Evolutionary conservation across 306 rosid genomes (phyloP).

Genomic region (Oemleria cerasiformis): DNA sequence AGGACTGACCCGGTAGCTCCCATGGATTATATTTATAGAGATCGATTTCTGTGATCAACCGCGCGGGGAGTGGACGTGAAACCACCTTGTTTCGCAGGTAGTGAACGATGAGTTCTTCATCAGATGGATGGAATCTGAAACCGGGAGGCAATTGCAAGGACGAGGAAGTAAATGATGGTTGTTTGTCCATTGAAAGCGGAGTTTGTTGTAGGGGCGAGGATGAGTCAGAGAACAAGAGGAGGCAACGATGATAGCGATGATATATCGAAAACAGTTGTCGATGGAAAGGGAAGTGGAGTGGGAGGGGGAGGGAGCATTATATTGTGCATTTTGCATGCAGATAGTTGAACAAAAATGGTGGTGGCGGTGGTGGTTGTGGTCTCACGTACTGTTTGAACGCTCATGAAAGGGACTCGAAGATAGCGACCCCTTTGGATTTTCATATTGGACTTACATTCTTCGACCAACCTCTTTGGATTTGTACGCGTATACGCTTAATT

Average conservation of each 20-base stretch:
- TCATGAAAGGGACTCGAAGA: constrained; percentile 24
- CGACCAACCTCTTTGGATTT: constrained; percentile 19
- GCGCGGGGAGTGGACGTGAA: constrained; percentile 67
- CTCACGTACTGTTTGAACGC: constrained; percentile 35
- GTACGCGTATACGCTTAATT: too few species aligned
- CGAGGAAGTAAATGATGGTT: background rate
- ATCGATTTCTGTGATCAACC: constrained; percentile 61
- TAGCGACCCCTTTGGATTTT: constrained; percentile 38
- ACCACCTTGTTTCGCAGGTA: constrained; percentile 56
- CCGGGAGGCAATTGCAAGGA: constrained; percentile 63
- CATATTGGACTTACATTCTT: constrained; percentile 16
- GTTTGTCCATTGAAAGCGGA: constrained; percentile 42
- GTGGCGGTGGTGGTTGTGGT: background rate
- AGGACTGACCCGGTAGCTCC: constrained; percentile 71
- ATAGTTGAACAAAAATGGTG: constrained; percentile 22
- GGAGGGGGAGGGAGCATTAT: constrained; percentile 16
- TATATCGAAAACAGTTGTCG: constrained; percentile 20
- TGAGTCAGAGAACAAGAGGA: constrained; percentile 23
- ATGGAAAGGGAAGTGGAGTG: constrained; percentile 17
- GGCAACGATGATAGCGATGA: constrained; percentile 39
- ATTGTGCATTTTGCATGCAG: constrained; percentile 43
- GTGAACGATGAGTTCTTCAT: constrained; percentile 80
- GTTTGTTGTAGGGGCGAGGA: constrained; percentile 4
- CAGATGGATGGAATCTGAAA: constrained; percentile 82
- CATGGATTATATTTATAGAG: constrained; percentile 68